phyloP scores from a whole-genome alignment of 2,329 filamentous ascomycete species.

The Pyrenophora seminiperda region DNA sequence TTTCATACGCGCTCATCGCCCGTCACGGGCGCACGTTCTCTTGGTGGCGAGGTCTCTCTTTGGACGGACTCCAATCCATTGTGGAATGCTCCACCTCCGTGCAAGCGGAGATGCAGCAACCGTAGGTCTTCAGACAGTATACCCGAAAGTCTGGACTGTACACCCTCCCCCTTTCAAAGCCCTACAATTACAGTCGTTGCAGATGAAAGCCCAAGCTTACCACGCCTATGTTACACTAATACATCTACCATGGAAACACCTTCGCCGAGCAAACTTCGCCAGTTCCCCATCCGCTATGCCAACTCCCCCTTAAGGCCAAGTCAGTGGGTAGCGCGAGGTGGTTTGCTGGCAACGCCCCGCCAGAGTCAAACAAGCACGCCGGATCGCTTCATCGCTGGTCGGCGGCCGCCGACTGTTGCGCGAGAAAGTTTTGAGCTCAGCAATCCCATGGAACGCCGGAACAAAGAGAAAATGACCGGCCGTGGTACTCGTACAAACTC shows the following conservation, averaged over 20 bases:
- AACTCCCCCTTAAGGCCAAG: conserved; percentile 43
- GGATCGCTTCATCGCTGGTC: conserved; percentile 64
- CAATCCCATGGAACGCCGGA: conserved; percentile 55
- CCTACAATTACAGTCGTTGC: conserved; percentile 1
- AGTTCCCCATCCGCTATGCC: conserved; percentile 26
- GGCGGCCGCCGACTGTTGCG: conserved; percentile 50
- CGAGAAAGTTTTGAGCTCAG: conserved; percentile 59
- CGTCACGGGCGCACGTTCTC: not conserved
- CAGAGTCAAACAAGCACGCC: conserved; percentile 45
- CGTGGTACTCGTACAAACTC: conserved; percentile 51
- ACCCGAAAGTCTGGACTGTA: not conserved
- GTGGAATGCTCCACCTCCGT: not conserved
- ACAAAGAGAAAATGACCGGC: conserved; percentile 53
- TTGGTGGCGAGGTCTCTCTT: not conserved
- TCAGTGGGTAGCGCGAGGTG: conserved; percentile 38
- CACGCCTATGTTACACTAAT: conserved; percentile 1
- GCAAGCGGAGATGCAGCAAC: conserved; percentile 2
- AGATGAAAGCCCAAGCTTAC: not conserved
- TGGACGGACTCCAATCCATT: not conserved
- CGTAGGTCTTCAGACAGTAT: conserved; percentile 17
- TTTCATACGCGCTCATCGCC: conserved; percentile 18
- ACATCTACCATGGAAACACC: not conserved
- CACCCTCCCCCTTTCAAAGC: conserved; percentile 3
- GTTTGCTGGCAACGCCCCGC: conserved; percentile 24
- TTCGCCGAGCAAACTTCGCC: conserved; percentile 13